A percentile compares a stretch with the other conserved stretches of the same genome.
phyloP scores from a whole-genome alignment of 805 yeast genomes.

The Lipomyces starkeyi region DNA sequence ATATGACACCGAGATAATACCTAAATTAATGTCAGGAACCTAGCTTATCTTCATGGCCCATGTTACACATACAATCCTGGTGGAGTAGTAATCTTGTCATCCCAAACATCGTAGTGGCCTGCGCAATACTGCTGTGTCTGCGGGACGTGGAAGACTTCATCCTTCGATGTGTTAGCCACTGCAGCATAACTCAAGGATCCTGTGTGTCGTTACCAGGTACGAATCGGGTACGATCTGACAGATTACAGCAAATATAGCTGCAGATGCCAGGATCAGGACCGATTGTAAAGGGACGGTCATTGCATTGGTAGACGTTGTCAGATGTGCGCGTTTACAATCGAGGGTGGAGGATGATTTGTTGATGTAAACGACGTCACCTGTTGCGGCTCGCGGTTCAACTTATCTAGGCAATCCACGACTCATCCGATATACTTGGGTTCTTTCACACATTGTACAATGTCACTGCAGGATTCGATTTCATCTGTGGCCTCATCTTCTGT shows the following conservation, averaged over 20 bases:
- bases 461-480: not conserved
- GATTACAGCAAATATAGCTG: constrained; percentile 16
- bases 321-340: not conserved
- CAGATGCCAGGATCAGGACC: constrained; percentile 9
- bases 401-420: not conserved
- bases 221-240: constrained; percentile 35
- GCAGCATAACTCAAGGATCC: constrained; percentile 62
- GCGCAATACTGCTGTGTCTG: constrained; percentile 74
- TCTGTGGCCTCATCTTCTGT: constrained; percentile 10
- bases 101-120: constrained; percentile 71
- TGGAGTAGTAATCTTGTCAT: constrained; percentile 92
- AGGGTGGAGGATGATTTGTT: not conserved
- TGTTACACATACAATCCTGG: constrained; percentile 77
- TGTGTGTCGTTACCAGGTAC: constrained; percentile 65
- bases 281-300: not conserved
- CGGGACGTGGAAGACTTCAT: constrained; percentile 84
- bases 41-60: not conserved
- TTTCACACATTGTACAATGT: not conserved
- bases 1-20: constrained; percentile 19
- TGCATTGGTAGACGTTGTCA: not conserved
- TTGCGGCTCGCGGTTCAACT: constrained; percentile 1
- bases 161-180: constrained; percentile 53
- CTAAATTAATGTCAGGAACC: constrained; percentile 2
- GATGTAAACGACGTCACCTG: not conserved
- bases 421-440: not conserved